phyloP scores from a whole-genome alignment of 1,139 yeast species.

The Yamadazyma siamensis region DNA sequence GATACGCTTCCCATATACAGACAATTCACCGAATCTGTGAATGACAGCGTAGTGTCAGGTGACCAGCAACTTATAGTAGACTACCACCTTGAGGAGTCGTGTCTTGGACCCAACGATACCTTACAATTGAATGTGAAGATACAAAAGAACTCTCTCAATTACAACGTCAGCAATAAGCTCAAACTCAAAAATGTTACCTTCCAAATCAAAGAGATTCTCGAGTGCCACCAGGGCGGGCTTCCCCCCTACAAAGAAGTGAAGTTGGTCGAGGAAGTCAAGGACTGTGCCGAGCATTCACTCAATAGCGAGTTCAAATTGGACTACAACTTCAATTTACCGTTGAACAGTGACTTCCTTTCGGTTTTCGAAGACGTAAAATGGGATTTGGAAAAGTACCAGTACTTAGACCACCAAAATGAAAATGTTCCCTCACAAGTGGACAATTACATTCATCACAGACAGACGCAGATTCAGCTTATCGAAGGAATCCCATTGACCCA shows the following conservation, averaged over 20 bases:
- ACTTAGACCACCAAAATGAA: slow-evolving; percentile 7
- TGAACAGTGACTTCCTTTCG: slow-evolving; percentile 34
- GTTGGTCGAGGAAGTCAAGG: slow-evolving; percentile 26
- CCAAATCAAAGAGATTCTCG: slow-evolving; percentile 50
- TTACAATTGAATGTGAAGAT: slow-evolving; percentile 37
- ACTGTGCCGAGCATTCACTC: slow-evolving; percentile 20
- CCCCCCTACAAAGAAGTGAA: slow-evolving; percentile 34
- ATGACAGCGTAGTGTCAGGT: slow-evolving; percentile 32
- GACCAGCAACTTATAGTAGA: slow-evolving; percentile 45
- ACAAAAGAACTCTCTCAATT: slow-evolving; percentile 33
- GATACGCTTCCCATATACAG: slow-evolving; percentile 54
- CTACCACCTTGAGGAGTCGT: slow-evolving; percentile 38
- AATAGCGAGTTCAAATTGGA: slow-evolving; percentile 28
- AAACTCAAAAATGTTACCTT: slow-evolving; percentile 44
- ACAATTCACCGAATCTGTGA: slow-evolving; percentile 50
- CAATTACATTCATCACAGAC: slow-evolving; percentile 12
- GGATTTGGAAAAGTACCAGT: slow-evolving; percentile 7
- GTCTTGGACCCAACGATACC: slow-evolving; percentile 52
- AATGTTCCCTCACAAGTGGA: slow-evolving; percentile 10
- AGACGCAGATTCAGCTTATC: slow-evolving; percentile 16
- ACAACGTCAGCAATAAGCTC: slow-evolving; percentile 32
- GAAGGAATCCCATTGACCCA: slow-evolving; percentile 46
- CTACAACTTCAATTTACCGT: slow-evolving; percentile 33
- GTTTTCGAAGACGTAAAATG: slow-evolving; percentile 16
- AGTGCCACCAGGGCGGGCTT: slow-evolving; percentile 49